Conservation (phyloP, 2,329 filamentous ascomycete genomes). For the Stemphylium vesicarium region DNA sequence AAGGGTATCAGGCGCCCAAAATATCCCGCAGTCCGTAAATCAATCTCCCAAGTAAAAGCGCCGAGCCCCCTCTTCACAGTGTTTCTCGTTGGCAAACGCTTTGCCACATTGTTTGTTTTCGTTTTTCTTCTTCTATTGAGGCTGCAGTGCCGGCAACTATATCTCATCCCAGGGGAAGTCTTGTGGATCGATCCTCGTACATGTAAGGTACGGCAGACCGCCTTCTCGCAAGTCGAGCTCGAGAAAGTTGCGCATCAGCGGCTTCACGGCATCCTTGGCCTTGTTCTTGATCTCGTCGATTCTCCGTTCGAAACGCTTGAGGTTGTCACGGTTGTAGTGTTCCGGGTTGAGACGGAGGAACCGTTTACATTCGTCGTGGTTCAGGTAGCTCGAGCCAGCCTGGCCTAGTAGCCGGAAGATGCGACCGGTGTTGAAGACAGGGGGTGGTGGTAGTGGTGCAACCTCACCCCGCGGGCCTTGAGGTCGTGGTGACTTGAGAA, state of each 20-base stretch:
- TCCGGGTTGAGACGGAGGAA: conserved; percentile 86
- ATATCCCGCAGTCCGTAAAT: not conserved
- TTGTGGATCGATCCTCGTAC: conserved; percentile 65
- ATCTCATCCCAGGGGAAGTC: conserved; percentile 67
- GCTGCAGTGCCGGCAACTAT: not conserved
- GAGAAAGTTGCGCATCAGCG: conserved; percentile 83
- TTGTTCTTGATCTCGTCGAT: conserved; percentile 88
- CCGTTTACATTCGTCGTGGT: conserved; percentile 86
- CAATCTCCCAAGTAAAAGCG: conserved; percentile 11
- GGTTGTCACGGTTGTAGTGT: conserved; percentile 83
- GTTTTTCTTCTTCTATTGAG: not conserved
- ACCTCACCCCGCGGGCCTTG: conserved; percentile 30
- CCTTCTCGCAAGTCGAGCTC: conserved; percentile 74
- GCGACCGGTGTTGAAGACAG: conserved; percentile 68
- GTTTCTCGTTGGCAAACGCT: no score
- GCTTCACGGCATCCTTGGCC: conserved; percentile 81
- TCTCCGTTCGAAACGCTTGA: conserved; percentile 82
- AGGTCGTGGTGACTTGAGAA: conserved; percentile 54
- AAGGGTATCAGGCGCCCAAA: conserved; percentile 27
- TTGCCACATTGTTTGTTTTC: not conserved
- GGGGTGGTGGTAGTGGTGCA: conserved; percentile 42
- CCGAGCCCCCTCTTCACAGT: conserved; percentile 1
- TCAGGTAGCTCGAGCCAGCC: conserved; percentile 69
- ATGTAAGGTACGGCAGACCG: conserved; percentile 67
- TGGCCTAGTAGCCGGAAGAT: conserved; percentile 80